These are phyloP conservation scores for Brassica cretica DNA, from an alignment of 345 rosid species.

Conservation along the genomic window DNA sequence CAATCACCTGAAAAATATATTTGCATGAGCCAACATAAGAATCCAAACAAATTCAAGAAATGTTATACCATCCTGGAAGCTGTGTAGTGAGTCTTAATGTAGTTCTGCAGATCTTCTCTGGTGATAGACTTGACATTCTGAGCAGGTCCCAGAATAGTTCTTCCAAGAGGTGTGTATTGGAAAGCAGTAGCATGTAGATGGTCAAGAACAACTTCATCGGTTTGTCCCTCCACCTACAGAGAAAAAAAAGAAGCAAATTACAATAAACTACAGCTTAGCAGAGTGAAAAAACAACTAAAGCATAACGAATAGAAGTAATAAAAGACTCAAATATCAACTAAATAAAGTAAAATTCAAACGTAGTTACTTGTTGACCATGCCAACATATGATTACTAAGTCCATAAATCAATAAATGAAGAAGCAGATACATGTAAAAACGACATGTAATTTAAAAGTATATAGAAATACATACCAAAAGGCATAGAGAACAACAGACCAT, in stretches of 20 bases:
- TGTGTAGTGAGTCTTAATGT: constrained; percentile 90
- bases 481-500: background rate
- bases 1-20: constrained; percentile 63
- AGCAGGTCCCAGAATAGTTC: constrained; percentile 94
- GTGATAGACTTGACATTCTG: constrained; percentile 78
- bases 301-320: background rate
- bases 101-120: constrained; percentile 70
- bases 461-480: background rate
- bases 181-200: constrained; percentile 98
- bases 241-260: background rate
- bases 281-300: background rate
- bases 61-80: constrained; percentile 90
- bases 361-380: background rate
- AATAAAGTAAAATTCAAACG: background rate
- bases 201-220: constrained; percentile 93
- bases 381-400: background rate
- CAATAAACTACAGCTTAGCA: background rate
- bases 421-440: background rate
- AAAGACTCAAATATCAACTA: background rate
- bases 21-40: constrained; percentile 17
- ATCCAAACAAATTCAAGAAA: constrained; percentile 9
- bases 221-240: constrained; percentile 79
- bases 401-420: background rate
- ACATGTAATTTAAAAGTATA: background rate
- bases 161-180: constrained; percentile 88